Base-by-base conservation (phyloP, 345 rosid genomes). In the Lepidium didymum region DNA sequence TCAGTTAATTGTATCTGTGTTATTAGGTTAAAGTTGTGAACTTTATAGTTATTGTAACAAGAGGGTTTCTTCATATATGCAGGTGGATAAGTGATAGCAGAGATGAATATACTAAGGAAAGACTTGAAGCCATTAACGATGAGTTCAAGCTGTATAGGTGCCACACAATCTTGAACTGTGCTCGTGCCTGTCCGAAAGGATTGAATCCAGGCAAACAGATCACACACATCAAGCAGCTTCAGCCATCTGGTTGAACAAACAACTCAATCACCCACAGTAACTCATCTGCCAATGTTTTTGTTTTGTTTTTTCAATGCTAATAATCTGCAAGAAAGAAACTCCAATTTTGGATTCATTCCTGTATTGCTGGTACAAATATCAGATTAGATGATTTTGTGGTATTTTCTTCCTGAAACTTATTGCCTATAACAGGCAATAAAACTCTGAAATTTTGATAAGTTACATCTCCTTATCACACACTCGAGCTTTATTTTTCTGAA, bases 71-170 rank as follows among this genome's bases (percentile, higher is more conserved):
- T 73, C 62, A 46, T 41, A 23, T 56, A 40, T 80, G 81, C 87
- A 94, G 97, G 85, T 94, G 99, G 99, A 91, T 94, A 62, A 85
- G 83, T 5, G 99, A 91, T 70, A 94, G 99, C 83, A 86, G 97
- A 49, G 97, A 94, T 79, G 97, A 87, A 79, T 91, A 75, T 64
- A 91, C 96, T 3, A 78, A 83, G 64, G 99, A 94, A 78, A 80
- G 97, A 25, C 79, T 87, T 7, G 92, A 85, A n/a, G 96, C 99
- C 10, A 78, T 94, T 49, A 75, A 91, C 19, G 91, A 94, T 4
- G 97, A 94, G 69, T 94, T 85, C 69, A 94, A 94, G 91, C 88
- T 94, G 25, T 91, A 94, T 68, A 86, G 97, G 9, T 94, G 99
- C 83, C 96, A 91, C 76, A 87, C 97, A 12, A 91, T 94, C 67